Conservation (phyloP, 2,329 filamentous ascomycete species). For the Geosmithia flava region DNA sequence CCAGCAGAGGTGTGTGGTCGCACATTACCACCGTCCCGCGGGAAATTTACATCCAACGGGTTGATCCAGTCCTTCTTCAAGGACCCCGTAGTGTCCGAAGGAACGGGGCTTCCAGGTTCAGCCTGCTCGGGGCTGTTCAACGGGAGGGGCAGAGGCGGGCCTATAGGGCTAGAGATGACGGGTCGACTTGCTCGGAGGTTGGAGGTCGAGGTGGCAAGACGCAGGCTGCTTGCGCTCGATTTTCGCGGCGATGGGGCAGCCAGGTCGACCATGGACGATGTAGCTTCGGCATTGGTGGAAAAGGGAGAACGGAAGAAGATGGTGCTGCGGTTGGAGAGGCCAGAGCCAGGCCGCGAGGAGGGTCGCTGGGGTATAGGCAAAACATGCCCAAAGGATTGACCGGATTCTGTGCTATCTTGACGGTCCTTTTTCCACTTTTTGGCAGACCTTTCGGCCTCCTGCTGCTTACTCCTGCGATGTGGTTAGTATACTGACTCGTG, state of each 20-base stretch:
- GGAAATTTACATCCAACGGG: conserved; percentile 34
- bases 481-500: neutral
- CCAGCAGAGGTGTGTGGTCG: conserved; percentile 10
- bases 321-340: conserved; percentile 17
- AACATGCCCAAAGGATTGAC: conserved; percentile 22
- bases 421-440: conserved; percentile 18
- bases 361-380: conserved; percentile 20
- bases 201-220: conserved; percentile 23
- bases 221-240: conserved; percentile 13
- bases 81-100: conserved; percentile 20
- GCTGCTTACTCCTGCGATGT: conserved; percentile 8
- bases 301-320: conserved; percentile 19
- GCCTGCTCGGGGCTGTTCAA: conserved; percentile 13
- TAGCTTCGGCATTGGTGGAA: conserved; percentile 18
- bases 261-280: conserved; percentile 34
- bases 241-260: conserved; percentile 14
- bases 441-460: conserved; percentile 8
- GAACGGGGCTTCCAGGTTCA: conserved; percentile 15
- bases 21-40: conserved; percentile 11
- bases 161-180: conserved; percentile 2
- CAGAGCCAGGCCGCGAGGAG: conserved; percentile 25
- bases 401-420: conserved; percentile 18
- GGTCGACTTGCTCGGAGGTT: conserved; percentile 16
- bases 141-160: conserved; percentile 13
- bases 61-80: conserved; percentile 29